A percentile compares a stretch with the other conserved stretches of the same genome.
Conservation (phyloP, 305 asterid species). For the Plantago lanceolata region DNA sequence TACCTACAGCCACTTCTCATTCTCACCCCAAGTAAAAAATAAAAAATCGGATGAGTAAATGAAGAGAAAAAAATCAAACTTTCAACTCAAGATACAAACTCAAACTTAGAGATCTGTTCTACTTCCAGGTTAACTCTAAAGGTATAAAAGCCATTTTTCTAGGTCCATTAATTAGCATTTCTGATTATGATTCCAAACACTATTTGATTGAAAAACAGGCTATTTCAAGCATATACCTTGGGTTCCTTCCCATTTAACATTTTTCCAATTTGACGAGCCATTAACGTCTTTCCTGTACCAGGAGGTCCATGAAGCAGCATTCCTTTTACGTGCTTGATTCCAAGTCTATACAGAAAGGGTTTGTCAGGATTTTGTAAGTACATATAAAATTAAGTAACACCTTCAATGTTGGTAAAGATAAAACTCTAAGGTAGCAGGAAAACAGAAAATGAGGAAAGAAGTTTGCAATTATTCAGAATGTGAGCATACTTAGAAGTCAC, state of each 20-base stretch:
- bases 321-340: slow-evolving; percentile 98
- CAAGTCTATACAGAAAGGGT: slow-evolving; percentile 53
- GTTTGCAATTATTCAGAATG: slow-evolving; percentile 18
- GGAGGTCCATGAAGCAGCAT: slow-evolving; percentile 98
- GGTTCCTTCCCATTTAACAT: slow-evolving; percentile 98
- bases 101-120: neutral
- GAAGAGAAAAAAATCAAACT: no score
- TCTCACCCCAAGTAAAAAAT: no score
- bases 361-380: slow-evolving; percentile 20
- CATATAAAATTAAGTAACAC: slow-evolving; percentile 3
- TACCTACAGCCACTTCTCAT: no score
- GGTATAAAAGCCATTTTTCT: neutral
- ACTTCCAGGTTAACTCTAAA: neutral
- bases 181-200: no score
- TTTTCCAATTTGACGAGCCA: slow-evolving; percentile 99
- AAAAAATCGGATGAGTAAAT: no score
- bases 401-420: slow-evolving; percentile 2
- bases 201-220: neutral
- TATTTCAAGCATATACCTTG: slow-evolving; percentile 49
- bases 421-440: slow-evolving; percentile 5
- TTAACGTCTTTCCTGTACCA: slow-evolving; percentile 97
- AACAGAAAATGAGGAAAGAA: slow-evolving; percentile 21
- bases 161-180: neutral
- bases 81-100: no score
- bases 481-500: slow-evolving; percentile 83